These are phyloP conservation scores for Tephrocybe rancida DNA, from an alignment of 768 basidiomycete genomes.

Conservation along the genomic window DNA sequence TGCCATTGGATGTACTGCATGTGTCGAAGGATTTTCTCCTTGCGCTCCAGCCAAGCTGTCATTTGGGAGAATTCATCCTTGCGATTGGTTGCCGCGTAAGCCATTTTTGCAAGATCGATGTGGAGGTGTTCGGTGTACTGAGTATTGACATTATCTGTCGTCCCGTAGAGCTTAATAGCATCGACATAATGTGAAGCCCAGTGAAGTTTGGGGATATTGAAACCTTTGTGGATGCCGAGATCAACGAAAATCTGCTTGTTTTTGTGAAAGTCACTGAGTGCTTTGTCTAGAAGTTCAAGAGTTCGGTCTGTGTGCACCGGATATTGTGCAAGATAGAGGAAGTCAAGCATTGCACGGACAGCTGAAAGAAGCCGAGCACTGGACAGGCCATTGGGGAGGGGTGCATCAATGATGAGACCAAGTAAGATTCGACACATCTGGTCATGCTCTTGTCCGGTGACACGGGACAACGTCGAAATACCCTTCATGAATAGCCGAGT, in stretches of 20 bases:
- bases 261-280: constrained; percentile 35
- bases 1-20: constrained; percentile 26
- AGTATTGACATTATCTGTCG: constrained; percentile 41
- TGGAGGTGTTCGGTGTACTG: constrained; percentile 41
- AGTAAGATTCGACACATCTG: constrained; percentile 33
- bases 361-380: constrained; percentile 21
- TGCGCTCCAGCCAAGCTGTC: constrained; percentile 36
- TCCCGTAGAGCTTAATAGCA: constrained; percentile 32
- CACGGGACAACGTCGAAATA: constrained; percentile 29
- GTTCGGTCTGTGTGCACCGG: constrained; percentile 30
- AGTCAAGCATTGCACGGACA: constrained; percentile 36
- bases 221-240: constrained; percentile 31
- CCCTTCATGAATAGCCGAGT: constrained; percentile 36
- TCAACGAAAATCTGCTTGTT: constrained; percentile 37
- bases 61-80: constrained; percentile 39
- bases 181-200: constrained; percentile 33
- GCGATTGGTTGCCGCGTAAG: constrained; percentile 33
- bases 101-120: constrained; percentile 42
- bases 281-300: constrained; percentile 24
- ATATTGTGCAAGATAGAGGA: constrained; percentile 38
- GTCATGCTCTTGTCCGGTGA: constrained; percentile 35
- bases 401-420: constrained; percentile 30
- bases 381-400: constrained; percentile 9
- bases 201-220: constrained; percentile 48
- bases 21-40: constrained; percentile 30